Base-by-base conservation (phyloP, 345 rosid species). In the Gossypium australe region DNA sequence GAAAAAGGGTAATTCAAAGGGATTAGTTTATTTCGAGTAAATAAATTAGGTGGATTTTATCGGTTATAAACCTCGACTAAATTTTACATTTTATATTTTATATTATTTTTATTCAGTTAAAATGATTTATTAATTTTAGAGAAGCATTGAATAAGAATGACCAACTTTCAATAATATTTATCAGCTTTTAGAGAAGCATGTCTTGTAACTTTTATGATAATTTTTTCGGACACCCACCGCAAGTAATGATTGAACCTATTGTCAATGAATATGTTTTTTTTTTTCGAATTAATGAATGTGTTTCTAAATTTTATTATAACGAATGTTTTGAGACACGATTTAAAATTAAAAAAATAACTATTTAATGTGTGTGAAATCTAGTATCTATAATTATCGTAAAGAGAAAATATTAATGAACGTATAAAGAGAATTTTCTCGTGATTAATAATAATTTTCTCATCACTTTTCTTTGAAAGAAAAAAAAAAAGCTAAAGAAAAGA, bases 161-260 rank as follows among this genome's bases (percentile, higher is more conserved):
- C 10, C 49, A 17, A 17, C 7, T 55, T 56, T 56, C 60, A 56
- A 56, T 1, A 55, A 8, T 16, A 17, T 55, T 71, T 71, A 41
- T 29, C 29, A 53, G 63, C 74, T 71, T 71, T 71, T 38, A 12
- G 7, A 6, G 18, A 1, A 47, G 63, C 62, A 55, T 53, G 51
- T 34, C 41, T 34, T 71, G 29, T 12, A 11, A 41, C 14, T 71
- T 70, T 71, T 38, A 55, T 68, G 43, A 47, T 48, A 68, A 38
- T 11, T 6, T 48, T 68, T 68, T 68, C 44, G 47, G 63, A 29
- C 48, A 34, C 20, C 17, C 74, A 52, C 48, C 27, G n/a, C 61
- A 34, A 70, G 74, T 11, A 55, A 70, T 70, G 63, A 70, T 55
- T 70, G 27, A 67, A 55, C 11, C 63, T 55, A 18, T 70, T 45